Evolutionary conservation across 1,139 yeast species (phyloP), one percentile per base, ranked within the genome.

Genomic region (Taphrina pruni): DNA sequence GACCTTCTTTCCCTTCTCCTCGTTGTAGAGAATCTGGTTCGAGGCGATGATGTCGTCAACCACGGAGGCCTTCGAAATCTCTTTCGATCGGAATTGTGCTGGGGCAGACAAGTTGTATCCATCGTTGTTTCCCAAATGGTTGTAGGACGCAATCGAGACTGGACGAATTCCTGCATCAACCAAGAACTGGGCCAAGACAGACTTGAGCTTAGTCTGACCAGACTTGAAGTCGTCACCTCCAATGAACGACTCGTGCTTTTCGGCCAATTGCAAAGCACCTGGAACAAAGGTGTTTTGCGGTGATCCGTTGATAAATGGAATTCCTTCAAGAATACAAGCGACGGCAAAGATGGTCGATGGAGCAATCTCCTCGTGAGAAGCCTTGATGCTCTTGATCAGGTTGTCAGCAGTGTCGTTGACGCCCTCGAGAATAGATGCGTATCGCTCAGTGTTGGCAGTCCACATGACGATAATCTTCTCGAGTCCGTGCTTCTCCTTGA

Each of bases 101-200:
- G 96, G 97, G 17, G 97, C 89, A 71, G 93, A 87, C 82, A 93
- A 83, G 81, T 93, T 93, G 84, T 83, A 90, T 61, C 98, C 98
- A 79, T 93, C 98, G 78, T 93, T 93, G 84, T 93, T 93, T 79
- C 98, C 98, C 79, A 93, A 85, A 80, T 93, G 98, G 81, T 93
- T 93, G 82, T 93, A 93, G 35, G 97, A 90, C 51, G 97, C 97
- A 79, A 93, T 89, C 41, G 97, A 91, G 60, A 89, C 83, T 57
- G 97, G 97, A 81, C 90, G 89, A 79, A 93, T 93, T 82, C 98
- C 98, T 61, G 98, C 98, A 79, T 93, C 98, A 71, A 93, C 97
- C 76, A 93, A 84, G 79, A 88, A 93, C 82, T 93, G 97, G 32
- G 97, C 97, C 80, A 93, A 84, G 36, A 93, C 98, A 35, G 97